Evolutionary conservation across 1,284 basidiomycete species (phyloP).

Genomic region (Filobasidium uniguttulatum): DNA sequence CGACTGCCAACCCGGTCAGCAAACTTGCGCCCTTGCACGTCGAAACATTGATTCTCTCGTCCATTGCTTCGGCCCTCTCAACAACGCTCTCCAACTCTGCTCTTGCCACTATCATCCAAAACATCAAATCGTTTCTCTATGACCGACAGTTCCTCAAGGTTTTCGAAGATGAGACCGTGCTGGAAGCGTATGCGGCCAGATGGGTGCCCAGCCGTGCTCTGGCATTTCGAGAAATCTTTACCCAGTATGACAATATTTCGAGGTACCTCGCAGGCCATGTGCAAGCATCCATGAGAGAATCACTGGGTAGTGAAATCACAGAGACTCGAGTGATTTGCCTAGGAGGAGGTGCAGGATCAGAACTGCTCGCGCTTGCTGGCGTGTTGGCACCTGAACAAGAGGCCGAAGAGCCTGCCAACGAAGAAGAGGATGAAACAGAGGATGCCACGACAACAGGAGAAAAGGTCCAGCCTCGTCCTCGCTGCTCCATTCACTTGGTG

Average conservation of each 20-base stretch:
- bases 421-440: not conserved
- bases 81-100: constrained; percentile 19
- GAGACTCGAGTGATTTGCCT: constrained; percentile 25
- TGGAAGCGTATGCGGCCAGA: constrained; percentile 36
- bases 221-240: constrained; percentile 36
- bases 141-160: constrained; percentile 35
- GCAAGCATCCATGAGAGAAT: constrained; percentile 3
- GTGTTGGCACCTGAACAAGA: constrained; percentile 18
- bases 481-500: constrained; percentile 3
- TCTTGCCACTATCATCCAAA: constrained; percentile 26
- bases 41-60: constrained; percentile 24
- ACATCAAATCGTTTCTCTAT: constrained; percentile 30
- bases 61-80: constrained; percentile 22
- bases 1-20: not conserved
- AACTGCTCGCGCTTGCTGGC: constrained; percentile 33
- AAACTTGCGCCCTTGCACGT: constrained; percentile 16
- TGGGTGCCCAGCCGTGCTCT: constrained; percentile 38
- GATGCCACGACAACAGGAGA: not conserved
- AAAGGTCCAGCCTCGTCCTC: not conserved
- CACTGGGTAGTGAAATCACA: constrained; percentile 2
- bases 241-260: constrained; percentile 24
- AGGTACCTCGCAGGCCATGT: constrained; percentile 19
- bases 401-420: not conserved
- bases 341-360: constrained; percentile 38
- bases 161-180: constrained; percentile 24